Conservation (phyloP, 352 stramenopile species). For the Paralagenidium karlingii region DNA sequence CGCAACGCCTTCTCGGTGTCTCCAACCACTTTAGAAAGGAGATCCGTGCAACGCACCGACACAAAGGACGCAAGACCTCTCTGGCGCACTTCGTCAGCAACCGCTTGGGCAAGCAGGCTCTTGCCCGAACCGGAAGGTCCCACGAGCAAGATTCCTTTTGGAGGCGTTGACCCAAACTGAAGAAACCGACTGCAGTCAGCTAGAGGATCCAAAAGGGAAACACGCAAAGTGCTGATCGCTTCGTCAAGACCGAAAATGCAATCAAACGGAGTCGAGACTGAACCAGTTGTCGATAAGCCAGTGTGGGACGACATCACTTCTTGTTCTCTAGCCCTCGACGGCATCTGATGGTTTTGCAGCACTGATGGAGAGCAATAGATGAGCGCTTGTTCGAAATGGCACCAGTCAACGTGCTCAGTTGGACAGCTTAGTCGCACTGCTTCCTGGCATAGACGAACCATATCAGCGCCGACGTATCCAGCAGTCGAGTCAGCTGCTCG, state of each 20-base stretch:
- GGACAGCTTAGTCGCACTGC: constrained; percentile 16
- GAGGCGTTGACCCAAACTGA: constrained; percentile 93
- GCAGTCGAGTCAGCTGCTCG: constrained; percentile 91
- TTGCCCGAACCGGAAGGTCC: constrained; percentile 98
- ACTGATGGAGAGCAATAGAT: constrained; percentile 89
- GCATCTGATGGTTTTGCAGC: constrained; percentile 92
- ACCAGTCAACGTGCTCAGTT: constrained; percentile 5
- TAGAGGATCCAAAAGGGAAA: constrained; percentile 96
- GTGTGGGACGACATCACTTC: constrained; percentile 14
- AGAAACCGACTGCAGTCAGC: constrained; percentile 93
- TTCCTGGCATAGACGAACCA: constrained; percentile 67
- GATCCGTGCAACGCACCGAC: constrained; percentile 77
- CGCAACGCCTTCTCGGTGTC: constrained; percentile 81
- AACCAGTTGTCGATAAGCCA: not conserved
- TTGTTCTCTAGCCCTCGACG: constrained; percentile 34
- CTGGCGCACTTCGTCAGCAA: constrained; percentile 44
- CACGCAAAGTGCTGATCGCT: constrained; percentile 91
- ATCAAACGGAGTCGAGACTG: constrained; percentile 17
- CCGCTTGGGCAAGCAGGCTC: constrained; percentile 83
- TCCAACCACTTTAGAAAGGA: constrained; percentile 85
- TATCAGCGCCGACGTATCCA: constrained; percentile 87
- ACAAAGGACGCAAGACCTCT: constrained; percentile 72
- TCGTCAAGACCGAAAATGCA: constrained; percentile 94
- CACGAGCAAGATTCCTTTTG: constrained; percentile 97
- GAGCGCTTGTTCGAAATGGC: constrained; percentile 81